These are phyloP conservation scores for Leccinum ochraceum DNA, from an alignment of 768 basidiomycete genomes.

Conservation along the genomic window DNA sequence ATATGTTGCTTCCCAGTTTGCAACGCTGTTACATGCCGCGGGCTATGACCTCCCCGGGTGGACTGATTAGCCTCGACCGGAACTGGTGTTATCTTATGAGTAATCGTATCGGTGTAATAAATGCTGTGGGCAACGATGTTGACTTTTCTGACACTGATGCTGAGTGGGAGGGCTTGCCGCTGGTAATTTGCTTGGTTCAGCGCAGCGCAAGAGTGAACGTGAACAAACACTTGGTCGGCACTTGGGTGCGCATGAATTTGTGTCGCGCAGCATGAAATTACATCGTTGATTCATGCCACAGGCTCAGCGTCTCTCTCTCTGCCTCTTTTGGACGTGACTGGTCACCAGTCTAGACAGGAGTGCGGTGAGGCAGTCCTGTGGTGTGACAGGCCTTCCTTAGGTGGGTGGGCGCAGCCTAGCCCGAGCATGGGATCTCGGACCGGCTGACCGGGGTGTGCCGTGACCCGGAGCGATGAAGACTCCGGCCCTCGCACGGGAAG, in stretches of 20 bases:
- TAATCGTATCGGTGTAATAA: neutral
- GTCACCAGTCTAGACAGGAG: no score
- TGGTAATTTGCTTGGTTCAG: neutral
- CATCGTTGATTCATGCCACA: neutral
- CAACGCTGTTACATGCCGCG: constrained; percentile 69
- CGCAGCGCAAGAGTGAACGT: neutral
- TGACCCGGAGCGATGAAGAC: no score
- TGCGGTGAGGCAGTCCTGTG: no score
- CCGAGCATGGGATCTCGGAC: no score
- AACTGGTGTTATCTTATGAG: neutral
- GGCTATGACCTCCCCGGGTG: constrained; percentile 46
- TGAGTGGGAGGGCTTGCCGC: neutral
- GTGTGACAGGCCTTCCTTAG: no score
- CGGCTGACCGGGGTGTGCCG: no score
- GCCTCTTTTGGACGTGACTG: no score
- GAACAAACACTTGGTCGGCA: neutral
- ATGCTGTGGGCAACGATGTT: neutral
- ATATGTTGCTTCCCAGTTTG: constrained; percentile 48
- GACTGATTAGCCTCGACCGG: constrained; percentile 2
- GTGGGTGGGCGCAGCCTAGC: no score
- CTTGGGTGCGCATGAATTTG: neutral
- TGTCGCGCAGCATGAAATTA: neutral
- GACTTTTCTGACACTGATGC: neutral
- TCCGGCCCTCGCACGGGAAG: no score
- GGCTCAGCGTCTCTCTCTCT: neutral